Percentiles rank a stretch among this genome's conserved stretches.
Evolutionary conservation across 345 rosid species (phyloP).

Genomic region (Arabidopsis arenosa): DNA sequence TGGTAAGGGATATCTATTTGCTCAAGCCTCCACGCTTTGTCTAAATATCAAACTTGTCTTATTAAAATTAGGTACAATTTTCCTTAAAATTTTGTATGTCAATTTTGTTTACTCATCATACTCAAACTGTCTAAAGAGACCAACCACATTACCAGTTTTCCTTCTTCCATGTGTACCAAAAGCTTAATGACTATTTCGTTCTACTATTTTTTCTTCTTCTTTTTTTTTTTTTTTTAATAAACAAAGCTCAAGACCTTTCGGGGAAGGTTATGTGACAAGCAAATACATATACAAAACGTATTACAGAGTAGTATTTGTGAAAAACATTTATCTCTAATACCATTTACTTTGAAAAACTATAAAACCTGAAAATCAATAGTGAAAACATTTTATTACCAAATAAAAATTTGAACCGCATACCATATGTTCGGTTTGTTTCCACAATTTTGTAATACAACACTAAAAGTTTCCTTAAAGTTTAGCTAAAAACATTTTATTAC

Average conservation of each 20-base stretch:
- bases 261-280: neutral
- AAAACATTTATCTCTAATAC: neutral
- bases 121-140: neutral
- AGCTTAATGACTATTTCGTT: neutral
- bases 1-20: slow-evolving; percentile 68
- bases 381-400: too few relatives aligned
- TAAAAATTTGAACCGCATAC: too few relatives aligned
- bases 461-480: too few relatives aligned
- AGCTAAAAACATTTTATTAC: too few relatives aligned
- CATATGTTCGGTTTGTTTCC: too few relatives aligned
- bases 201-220: too few relatives aligned
- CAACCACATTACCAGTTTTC: neutral
- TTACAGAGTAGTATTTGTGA: neutral
- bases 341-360: too few relatives aligned
- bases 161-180: neutral
- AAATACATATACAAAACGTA: too few relatives aligned
- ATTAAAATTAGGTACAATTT: neutral
- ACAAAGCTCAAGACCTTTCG: neutral
- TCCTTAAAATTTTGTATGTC: neutral
- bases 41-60: neutral
- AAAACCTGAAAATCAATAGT: too few relatives aligned
- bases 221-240: too few relatives aligned
- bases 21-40: slow-evolving; percentile 63
- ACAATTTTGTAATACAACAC: too few relatives aligned
- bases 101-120: neutral